phyloP scores from a whole-genome alignment of 345 rosid genomes.

The Arabidopsis arenosa region DNA sequence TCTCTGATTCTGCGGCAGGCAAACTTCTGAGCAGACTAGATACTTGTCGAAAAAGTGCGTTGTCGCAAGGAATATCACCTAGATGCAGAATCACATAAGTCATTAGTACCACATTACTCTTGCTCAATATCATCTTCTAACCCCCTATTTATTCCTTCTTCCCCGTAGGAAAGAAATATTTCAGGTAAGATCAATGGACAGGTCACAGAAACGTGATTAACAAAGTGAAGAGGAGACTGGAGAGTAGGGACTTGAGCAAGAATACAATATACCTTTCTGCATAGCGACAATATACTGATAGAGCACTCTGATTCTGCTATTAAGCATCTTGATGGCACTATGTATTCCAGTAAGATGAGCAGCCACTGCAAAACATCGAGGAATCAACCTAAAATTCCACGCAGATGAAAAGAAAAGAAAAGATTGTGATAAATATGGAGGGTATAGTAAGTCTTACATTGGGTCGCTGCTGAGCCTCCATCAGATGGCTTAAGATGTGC shows the following conservation, averaged over 20 bases:
- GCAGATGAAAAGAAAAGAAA: not conserved
- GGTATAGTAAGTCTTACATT: slow-evolving; percentile 51
- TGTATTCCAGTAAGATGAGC: slow-evolving; percentile 97
- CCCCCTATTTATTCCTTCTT: not conserved
- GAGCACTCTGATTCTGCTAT: slow-evolving; percentile 90
- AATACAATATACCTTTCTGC: slow-evolving; percentile 73
- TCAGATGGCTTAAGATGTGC: slow-evolving; percentile 99
- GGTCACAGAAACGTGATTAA: not conserved
- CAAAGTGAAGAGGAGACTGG: not conserved
- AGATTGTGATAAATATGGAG: not conserved
- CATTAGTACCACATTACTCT: slow-evolving; percentile 6
- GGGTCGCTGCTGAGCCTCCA: slow-evolving; percentile 95
- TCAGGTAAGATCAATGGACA: slow-evolving; percentile 13
- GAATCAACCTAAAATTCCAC: slow-evolving; percentile 7
- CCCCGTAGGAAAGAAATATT: not conserved
- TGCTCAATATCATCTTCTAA: slow-evolving; percentile 9
- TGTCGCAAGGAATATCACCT: slow-evolving; percentile 94
- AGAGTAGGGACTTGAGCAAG: not conserved
- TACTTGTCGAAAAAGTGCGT: slow-evolving; percentile 86
- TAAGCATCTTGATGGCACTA: slow-evolving; percentile 98
- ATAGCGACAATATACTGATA: slow-evolving; percentile 85
- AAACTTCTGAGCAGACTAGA: slow-evolving; percentile 90
- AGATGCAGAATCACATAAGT: slow-evolving; percentile 40
- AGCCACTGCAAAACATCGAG: slow-evolving; percentile 68
- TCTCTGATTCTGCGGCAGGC: slow-evolving; percentile 92